Evolutionary conservation across 1,284 basidiomycete genomes (phyloP).

Genomic region (Termitomyces sp.): DNA sequence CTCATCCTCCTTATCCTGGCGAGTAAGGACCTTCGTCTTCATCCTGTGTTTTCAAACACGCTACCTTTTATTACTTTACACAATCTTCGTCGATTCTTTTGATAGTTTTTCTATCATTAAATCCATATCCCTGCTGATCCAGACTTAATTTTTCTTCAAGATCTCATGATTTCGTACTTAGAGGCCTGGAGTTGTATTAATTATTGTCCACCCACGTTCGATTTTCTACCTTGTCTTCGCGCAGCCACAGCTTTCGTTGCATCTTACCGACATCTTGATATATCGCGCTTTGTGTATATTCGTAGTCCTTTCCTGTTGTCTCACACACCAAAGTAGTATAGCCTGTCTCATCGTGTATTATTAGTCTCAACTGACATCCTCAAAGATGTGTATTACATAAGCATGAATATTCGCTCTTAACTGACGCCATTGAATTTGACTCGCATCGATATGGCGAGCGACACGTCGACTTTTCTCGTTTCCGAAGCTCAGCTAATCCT

Average conservation of each 20-base stretch:
- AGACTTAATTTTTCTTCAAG: not conserved
- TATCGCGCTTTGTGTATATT: constrained; percentile 15
- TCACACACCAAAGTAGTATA: constrained; percentile 13
- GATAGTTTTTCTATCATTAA: constrained; percentile 1
- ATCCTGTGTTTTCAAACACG: not conserved
- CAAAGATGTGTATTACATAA: not conserved
- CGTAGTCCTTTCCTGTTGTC: constrained; percentile 1
- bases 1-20: not conserved
- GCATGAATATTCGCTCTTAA: too few relatives aligned
- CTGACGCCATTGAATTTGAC: too few relatives aligned
- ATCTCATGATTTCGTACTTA: not conserved
- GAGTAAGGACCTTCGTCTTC: not conserved
- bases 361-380: not conserved
- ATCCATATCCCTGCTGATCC: not conserved
- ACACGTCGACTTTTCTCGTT: constrained; percentile 38
- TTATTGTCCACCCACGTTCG: constrained; percentile 5
- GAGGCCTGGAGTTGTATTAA: constrained; percentile 23
- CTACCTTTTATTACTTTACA: not conserved
- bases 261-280: constrained; percentile 9
- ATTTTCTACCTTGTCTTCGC: constrained; percentile 4
- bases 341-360: constrained; percentile 10
- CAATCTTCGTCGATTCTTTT: not conserved
- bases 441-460: constrained; percentile 18
- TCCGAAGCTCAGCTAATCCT: constrained; percentile 71
- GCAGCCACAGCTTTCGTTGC: constrained; percentile 5